Percentiles rank a stretch among this genome's conserved stretches.
Evolutionary conservation across 371 early-diverging fungal genomes (phyloP).

Genomic region (Thermomucor indicae-seudaticae): DNA sequence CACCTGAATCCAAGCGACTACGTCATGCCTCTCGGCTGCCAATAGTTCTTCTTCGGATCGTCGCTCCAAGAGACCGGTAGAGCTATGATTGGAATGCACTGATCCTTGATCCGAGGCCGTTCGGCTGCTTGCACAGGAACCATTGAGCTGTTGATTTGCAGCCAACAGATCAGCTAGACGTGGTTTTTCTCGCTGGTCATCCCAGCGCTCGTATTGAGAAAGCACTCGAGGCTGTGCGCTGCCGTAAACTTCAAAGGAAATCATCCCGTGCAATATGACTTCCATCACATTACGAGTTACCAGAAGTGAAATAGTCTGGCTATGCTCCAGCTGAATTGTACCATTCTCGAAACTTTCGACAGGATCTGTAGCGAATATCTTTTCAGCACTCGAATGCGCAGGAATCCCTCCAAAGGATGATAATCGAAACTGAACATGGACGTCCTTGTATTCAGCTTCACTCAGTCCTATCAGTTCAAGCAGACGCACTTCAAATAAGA

Average conservation of each 20-base stretch:
- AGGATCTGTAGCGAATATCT: slow-evolving; percentile 59
- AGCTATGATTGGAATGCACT: slow-evolving; percentile 2
- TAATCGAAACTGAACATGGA: slow-evolving; percentile 77
- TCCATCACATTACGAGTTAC: slow-evolving; percentile 46
- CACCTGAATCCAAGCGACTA: slow-evolving; percentile 66
- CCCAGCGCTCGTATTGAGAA: slow-evolving; percentile 23
- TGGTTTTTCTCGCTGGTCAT: slow-evolving; percentile 29
- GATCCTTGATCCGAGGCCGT: slow-evolving; percentile 1
- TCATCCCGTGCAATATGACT: slow-evolving; percentile 33
- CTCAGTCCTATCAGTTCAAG: slow-evolving; percentile 61
- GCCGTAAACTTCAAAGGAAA: slow-evolving; percentile 65
- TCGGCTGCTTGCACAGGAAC: neutral
- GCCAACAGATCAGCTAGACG: slow-evolving; percentile 8
- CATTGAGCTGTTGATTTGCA: slow-evolving; percentile 5
- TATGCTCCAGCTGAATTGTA: slow-evolving; percentile 53
- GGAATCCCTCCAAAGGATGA: slow-evolving; percentile 56
- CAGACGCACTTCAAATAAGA: slow-evolving; percentile 73
- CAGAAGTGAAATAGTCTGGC: slow-evolving; percentile 56
- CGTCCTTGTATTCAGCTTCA: slow-evolving; percentile 63
- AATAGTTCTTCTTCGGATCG: slow-evolving; percentile 28
- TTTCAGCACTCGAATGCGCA: slow-evolving; percentile 33
- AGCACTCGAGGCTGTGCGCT: slow-evolving; percentile 41
- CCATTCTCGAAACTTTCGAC: slow-evolving; percentile 44
- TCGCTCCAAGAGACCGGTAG: slow-evolving; percentile 30
- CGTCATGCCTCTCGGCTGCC: slow-evolving; percentile 64